Evolutionary conservation across 495 filamentous ascomycete species (phyloP), one percentile per base, ranked within the genome.

Genomic region (Copromyces sp.): DNA sequence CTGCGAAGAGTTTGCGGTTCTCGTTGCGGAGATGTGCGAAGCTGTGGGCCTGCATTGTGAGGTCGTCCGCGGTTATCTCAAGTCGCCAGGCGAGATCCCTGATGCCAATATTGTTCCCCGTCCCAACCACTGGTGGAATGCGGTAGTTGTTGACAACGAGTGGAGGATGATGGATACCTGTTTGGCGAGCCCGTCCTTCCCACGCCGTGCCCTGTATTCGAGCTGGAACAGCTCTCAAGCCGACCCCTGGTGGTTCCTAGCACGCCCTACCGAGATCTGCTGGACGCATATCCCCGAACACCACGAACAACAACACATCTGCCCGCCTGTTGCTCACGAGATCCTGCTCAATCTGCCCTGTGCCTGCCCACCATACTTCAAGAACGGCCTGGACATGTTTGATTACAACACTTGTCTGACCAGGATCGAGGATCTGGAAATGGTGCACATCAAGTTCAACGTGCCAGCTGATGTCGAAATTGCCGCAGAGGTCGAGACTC

Each of bases 111-210:
- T 90, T 16, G 88, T 92, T 71, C 90, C 89, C 39, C 89, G 91
- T 42, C 88, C 95, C 9, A 99, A 99, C 75, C 95, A 99, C 84
- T 98, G 93, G 92, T 99, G 95, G 95, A 99, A 99, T 77, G 90
- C 93, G 2, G 94, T 99, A 3, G 82, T 97, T 44, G 90, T 97
- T 12, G 96, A 99, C 77, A 90, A 92, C 17, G 93, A 97, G 81
- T 99, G 95, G 95, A 91, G 95, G 68, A 90, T 98, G 73, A 95
- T 99, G 87, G 95, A 99, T 80, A 96, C 93, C 77, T 94, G 94
- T 24, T 86, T 99, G 39, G 93, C 96, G 35, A 93, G 89, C 72
- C 94, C 95, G 39, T 96, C 95, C 0, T 93, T 98, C 74, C 95
- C 96, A 9, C 87, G 87, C 39, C 86, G 95, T 68, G 86, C 82